Evolutionary conservation across 2,329 filamentous ascomycete genomes (phyloP), one percentile per base, ranked within the genome.

Genomic region (Phyllosticta citribraziliensis): DNA sequence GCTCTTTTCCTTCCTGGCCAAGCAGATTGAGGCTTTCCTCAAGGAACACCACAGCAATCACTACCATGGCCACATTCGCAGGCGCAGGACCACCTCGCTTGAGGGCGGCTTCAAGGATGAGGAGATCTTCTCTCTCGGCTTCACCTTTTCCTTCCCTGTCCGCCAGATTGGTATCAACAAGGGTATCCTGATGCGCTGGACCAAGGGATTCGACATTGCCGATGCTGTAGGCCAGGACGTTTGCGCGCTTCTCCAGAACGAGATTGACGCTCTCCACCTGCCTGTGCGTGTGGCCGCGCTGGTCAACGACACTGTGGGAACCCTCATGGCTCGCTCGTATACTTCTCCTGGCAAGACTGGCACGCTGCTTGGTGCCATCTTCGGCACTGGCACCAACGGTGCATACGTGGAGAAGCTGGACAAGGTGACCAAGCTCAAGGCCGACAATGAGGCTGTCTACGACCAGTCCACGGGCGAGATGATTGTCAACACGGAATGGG

Each of bases 401-500:
- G 94, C 94, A 1, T 99, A 97, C 73, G 88, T 97, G 51, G 94
- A 99, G 80, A 96, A 95, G 79, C 79, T 95, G 19, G 77, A 82
- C 68, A 92, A 91, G 66, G 84, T 97, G 70, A 91, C 86, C 71
- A 99, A 97, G 79, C 78, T 87, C 68, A 75, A 76, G 54, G 66
- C 74, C 59, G 69, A 73, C 52, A 73, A 73, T 53, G 69, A 78
- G 51, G 71, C 72, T 35, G 85, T 87, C 4, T 94, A 88, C 67
- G 91, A 97, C 74, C 80, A 80, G 56, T 85, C 85, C 9, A 95
- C 92, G 0, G 91, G 92, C 58, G 85, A 95, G 68, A 99, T 99
- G 94, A 91, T 99, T 62, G 84, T 99, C 76, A 99, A 99, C 77
- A 93, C 89, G 0, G 94, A 99, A 77, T 99, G 94, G 94, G 94